Percentiles rank a stretch among this genome's conserved stretches.
These are phyloP conservation scores for Calonectria pteridis DNA, from an alignment of 2,329 filamentous ascomycete species.

Conservation along the genomic window DNA sequence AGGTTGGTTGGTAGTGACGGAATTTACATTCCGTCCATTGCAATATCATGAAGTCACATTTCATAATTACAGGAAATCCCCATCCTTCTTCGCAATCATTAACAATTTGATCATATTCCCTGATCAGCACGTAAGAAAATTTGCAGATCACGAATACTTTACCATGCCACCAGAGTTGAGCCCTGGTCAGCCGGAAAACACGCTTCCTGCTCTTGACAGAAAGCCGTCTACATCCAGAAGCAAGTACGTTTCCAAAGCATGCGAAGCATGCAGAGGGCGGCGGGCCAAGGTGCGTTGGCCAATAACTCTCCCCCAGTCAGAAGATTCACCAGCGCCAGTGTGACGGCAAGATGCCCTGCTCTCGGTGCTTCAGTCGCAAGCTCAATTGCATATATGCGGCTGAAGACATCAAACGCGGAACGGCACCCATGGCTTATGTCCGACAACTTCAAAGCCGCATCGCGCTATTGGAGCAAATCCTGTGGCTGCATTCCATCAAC, in stretches of 20 bases:
- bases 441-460: conserved; percentile 5
- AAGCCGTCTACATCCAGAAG: background rate
- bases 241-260: conserved; percentile 46
- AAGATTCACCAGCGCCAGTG: background rate
- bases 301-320: background rate
- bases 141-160: background rate
- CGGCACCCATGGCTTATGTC: background rate
- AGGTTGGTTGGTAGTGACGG: background rate
- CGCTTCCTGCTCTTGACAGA: background rate
- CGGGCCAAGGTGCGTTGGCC: conserved; percentile 48
- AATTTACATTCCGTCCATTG: background rate
- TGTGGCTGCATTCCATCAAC: conserved; percentile 11
- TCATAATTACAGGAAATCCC: too few species aligned
- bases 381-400: conserved; percentile 41
- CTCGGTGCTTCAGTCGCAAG: conserved; percentile 44
- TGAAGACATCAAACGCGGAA: background rate
- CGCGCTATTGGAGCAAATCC: background rate
- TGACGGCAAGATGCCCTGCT: conserved; percentile 2
- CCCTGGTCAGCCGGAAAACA: background rate
- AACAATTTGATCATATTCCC: too few species aligned
- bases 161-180: background rate
- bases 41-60: background rate
- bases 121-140: too few species aligned
- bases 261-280: conserved; percentile 52
- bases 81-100: background rate